A percentile compares a stretch with the other conserved stretches of the same genome.
Evolutionary conservation across 2,329 filamentous ascomycete genomes (phyloP).

Genomic region (Claviceps pazoutovae): DNA sequence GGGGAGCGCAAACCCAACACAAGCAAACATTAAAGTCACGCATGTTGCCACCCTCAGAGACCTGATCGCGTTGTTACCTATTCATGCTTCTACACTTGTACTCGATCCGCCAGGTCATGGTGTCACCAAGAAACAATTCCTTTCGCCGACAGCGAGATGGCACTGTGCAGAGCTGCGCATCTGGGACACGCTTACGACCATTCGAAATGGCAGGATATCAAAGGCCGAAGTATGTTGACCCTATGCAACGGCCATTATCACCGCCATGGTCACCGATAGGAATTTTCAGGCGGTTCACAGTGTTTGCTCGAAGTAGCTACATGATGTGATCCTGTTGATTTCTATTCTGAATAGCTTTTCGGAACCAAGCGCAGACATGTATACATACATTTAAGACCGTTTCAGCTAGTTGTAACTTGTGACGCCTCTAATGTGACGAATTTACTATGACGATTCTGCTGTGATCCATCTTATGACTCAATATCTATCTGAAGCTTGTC

Average conservation of each 20-base stretch:
- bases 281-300: neutral
- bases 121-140: slow-evolving; percentile 23
- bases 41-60: slow-evolving; percentile 14
- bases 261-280: neutral
- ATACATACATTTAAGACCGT: too few relatives aligned
- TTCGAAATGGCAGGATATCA: too few relatives aligned
- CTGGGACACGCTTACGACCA: too few relatives aligned
- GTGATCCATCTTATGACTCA: too few relatives aligned
- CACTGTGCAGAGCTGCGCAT: too few relatives aligned
- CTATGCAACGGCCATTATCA: neutral
- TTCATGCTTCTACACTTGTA: slow-evolving; percentile 35
- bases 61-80: slow-evolving; percentile 28
- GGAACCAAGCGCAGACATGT: too few relatives aligned
- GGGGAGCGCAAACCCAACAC: neutral
- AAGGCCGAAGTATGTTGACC: slow-evolving; percentile 7
- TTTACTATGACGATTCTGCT: too few relatives aligned
- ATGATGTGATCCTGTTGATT: neutral
- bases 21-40: neutral
- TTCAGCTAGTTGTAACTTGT: too few relatives aligned
- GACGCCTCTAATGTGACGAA: too few relatives aligned
- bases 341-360: too few relatives aligned
- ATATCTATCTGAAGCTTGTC: too few relatives aligned
- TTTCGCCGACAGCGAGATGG: too few relatives aligned
- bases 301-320: neutral
- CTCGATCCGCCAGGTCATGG: slow-evolving; percentile 40